Percentiles rank a stretch among this genome's conserved stretches.
These are phyloP conservation scores for Syzygium aromaticum DNA, from an alignment of 345 rosid genomes.

Conservation along the genomic window DNA sequence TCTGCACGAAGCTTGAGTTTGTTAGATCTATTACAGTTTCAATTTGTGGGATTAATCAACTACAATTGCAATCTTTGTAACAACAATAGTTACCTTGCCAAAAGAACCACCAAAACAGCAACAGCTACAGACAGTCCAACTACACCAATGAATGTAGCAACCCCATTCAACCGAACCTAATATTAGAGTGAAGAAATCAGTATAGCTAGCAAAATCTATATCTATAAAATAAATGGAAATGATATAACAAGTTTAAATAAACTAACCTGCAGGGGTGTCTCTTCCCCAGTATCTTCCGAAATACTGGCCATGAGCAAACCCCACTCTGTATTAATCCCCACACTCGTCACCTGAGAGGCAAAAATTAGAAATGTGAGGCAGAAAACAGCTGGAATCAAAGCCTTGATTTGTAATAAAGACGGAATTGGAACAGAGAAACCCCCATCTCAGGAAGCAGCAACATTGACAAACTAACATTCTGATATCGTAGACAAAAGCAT, in stretches of 20 bases:
- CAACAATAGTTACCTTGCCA: constrained; percentile 47
- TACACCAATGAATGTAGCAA: constrained; percentile 92
- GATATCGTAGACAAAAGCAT: neutral
- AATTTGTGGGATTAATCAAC: neutral
- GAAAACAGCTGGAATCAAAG: neutral
- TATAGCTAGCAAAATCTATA: neutral
- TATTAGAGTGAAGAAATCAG: constrained; percentile 8
- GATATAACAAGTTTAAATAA: neutral
- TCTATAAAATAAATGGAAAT: neutral
- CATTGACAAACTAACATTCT: neutral
- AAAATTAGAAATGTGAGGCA: neutral
- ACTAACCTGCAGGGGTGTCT: constrained; percentile 93
- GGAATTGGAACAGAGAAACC: neutral
- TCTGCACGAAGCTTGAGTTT: constrained; percentile 17
- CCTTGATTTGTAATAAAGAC: neutral
- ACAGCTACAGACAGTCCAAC: constrained; percentile 90
- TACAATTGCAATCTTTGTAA: neutral
- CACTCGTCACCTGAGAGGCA: constrained; percentile 66
- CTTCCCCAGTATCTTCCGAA: constrained; percentile 98
- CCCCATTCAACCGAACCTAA: constrained; percentile 97
- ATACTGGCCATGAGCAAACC: constrained; percentile 95
- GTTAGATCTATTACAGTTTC: neutral
- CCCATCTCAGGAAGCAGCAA: neutral
- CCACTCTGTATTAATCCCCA: constrained; percentile 97
- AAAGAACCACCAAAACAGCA: constrained; percentile 69